phyloP scores from a whole-genome alignment of 176 grass and related monocot species.

The Hyparrhenia diplandra region DNA sequence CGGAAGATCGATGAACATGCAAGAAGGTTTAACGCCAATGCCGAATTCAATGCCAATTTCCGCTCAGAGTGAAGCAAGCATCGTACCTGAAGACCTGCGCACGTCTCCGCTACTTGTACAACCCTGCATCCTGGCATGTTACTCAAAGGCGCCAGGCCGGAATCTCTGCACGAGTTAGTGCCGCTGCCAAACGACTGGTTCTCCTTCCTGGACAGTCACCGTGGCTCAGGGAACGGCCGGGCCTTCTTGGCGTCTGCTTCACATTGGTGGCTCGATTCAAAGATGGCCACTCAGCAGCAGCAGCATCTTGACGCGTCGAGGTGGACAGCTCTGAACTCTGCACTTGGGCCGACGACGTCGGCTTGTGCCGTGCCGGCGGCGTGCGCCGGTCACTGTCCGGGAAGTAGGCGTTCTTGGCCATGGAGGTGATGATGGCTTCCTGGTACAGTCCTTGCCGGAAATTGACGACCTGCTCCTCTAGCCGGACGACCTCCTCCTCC shows the following conservation, averaged over 20 bases:
- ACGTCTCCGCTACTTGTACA: slow-evolving; percentile 23
- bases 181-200: slow-evolving; percentile 39
- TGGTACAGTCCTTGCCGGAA: slow-evolving; percentile 70
- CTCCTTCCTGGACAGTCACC: slow-evolving; percentile 59
- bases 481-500: slow-evolving; percentile 87
- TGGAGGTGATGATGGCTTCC: slow-evolving; percentile 64
- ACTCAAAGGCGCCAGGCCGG: slow-evolving; percentile 33
- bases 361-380: slow-evolving; percentile 26
- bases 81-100: slow-evolving; percentile 33
- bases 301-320: background rate
- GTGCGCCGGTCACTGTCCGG: background rate
- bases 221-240: slow-evolving; percentile 2
- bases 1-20: background rate
- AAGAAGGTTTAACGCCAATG: slow-evolving; percentile 11
- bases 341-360: background rate
- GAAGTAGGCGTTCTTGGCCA: slow-evolving; percentile 38
- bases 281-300: slow-evolving; percentile 33
- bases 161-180: slow-evolving; percentile 41
- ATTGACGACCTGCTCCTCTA: slow-evolving; percentile 80
- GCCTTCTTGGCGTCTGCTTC: slow-evolving; percentile 37
- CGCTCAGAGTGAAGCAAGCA: background rate
- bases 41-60: background rate
- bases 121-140: slow-evolving; percentile 26
- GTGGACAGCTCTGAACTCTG: slow-evolving; percentile 9
- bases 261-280: slow-evolving; percentile 17